phyloP scores from a whole-genome alignment of 371 early-diverging fungal genomes.

The Saksenaea vasiformis region DNA sequence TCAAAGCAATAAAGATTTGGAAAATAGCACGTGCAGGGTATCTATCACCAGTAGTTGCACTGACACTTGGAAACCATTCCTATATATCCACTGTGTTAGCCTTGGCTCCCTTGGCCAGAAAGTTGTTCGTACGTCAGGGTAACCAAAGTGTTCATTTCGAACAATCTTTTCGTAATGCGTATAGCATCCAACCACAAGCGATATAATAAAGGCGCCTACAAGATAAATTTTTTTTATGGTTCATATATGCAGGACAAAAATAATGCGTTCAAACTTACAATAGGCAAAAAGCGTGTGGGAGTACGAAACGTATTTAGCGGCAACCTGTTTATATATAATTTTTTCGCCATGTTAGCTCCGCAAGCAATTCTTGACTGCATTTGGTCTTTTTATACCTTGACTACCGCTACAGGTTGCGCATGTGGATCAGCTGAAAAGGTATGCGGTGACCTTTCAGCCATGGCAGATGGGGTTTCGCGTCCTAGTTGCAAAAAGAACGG shows the following conservation, averaged over 20 bases:
- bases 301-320: conserved; percentile 63
- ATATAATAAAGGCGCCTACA: conserved; percentile 72
- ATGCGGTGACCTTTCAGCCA: not conserved
- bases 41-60: conserved; percentile 80
- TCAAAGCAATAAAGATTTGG: conserved; percentile 78
- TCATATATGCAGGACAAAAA: not conserved
- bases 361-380: too few species aligned
- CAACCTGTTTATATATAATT: too few species aligned
- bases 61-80: conserved; percentile 88
- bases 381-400: not conserved
- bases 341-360: too few species aligned
- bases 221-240: conserved; percentile 1
- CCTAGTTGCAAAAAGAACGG: not conserved
- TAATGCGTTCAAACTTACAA: conserved; percentile 40
- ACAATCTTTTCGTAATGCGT: conserved; percentile 82
- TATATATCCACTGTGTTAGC: conserved; percentile 23
- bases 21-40: conserved; percentile 80
- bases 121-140: conserved; percentile 64
- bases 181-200: conserved; percentile 68
- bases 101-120: not conserved
- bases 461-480: not conserved
- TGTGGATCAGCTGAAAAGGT: not conserved
- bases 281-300: conserved; percentile 68
- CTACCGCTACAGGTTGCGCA: not conserved
- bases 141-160: conserved; percentile 75